These are phyloP conservation scores for Tetrahymena borealis DNA, from an alignment of 73 alveolate genomes.

Conservation along the genomic window DNA sequence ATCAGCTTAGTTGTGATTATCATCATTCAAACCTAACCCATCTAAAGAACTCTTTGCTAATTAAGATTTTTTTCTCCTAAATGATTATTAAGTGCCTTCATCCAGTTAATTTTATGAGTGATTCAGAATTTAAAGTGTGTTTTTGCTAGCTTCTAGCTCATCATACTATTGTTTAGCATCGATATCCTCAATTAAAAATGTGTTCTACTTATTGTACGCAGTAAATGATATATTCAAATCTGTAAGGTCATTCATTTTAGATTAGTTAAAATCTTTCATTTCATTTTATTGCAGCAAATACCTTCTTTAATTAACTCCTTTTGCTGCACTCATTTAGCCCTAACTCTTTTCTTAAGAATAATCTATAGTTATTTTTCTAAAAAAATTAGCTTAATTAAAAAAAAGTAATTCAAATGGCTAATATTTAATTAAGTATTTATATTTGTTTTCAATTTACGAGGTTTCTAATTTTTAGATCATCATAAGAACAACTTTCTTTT, in stretches of 20 bases:
- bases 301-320: neutral
- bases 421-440: no score
- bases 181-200: neutral
- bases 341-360: neutral
- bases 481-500: no score
- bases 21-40: no score
- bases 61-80: no score
- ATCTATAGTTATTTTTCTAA: neutral
- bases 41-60: no score
- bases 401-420: no score
- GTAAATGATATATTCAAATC: neutral
- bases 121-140: neutral
- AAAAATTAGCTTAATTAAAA: no score
- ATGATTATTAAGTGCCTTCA: no score
- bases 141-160: neutral
- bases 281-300: neutral
- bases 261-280: neutral
- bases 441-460: no score
- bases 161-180: neutral
- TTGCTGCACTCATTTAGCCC: neutral
- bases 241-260: neutral
- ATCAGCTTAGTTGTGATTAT: no score
- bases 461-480: no score
- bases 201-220: neutral
- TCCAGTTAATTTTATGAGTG: neutral